phyloP scores from a whole-genome alignment of 805 yeast genomes.

The Cyberlindnera euphorbiiphila region DNA sequence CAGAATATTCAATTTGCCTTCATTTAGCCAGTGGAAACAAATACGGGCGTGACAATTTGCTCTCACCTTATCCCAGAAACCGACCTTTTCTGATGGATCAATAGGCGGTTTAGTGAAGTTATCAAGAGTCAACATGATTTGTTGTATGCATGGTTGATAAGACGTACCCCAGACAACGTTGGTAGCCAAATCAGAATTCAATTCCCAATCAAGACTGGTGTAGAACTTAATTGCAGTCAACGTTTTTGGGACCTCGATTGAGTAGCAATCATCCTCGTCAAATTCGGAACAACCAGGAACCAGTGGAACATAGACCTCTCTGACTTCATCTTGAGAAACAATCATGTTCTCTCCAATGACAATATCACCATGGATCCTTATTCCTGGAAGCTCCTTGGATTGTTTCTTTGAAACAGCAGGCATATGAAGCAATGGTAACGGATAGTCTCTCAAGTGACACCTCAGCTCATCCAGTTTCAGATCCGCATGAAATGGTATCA shows the following conservation, averaged over 20 bases:
- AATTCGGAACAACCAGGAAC: constrained; percentile 41
- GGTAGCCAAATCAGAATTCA: constrained; percentile 55
- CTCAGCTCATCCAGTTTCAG: constrained; percentile 58
- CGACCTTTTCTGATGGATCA: constrained; percentile 80
- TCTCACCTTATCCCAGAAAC: constrained; percentile 91
- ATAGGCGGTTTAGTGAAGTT: constrained; percentile 85
- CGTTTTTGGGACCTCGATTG: constrained; percentile 68
- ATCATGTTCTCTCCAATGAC: constrained; percentile 65
- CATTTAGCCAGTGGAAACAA: constrained; percentile 45
- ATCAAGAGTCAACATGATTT: constrained; percentile 71
- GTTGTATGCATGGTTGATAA: constrained; percentile 79
- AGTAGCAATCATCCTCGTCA: constrained; percentile 41
- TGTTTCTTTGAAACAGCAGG: constrained; percentile 46
- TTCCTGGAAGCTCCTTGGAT: constrained; percentile 23
- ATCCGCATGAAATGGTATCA: constrained; percentile 61
- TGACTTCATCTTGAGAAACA: constrained; percentile 45
- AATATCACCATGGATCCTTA: constrained; percentile 56
- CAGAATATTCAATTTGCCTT: constrained; percentile 51
- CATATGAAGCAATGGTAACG: constrained; percentile 73
- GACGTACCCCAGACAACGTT: constrained; percentile 82
- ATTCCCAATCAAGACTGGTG: constrained; percentile 53
- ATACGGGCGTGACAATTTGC: constrained; percentile 71
- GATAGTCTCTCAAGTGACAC: constrained; percentile 78
- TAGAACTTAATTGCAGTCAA: constrained; percentile 70
- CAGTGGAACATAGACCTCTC: constrained; percentile 61